Evolutionary conservation across 345 rosid genomes (phyloP).

Genomic region (Pistacia vera): DNA sequence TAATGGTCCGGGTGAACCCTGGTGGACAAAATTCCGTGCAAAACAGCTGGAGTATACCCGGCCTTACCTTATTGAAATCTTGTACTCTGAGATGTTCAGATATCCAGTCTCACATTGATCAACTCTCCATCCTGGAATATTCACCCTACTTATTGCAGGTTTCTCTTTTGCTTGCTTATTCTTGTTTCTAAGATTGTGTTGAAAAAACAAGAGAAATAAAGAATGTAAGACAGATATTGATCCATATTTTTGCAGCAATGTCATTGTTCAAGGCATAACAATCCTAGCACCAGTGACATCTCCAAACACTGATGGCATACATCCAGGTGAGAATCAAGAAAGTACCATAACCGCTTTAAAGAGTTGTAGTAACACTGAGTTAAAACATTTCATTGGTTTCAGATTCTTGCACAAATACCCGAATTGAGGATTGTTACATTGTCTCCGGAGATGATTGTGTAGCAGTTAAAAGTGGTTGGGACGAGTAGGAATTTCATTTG

Average conservation of each 20-base stretch:
- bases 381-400: slow-evolving; percentile 7
- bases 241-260: slow-evolving; percentile 39
- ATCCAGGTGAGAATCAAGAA: slow-evolving; percentile 49
- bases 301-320: slow-evolving; percentile 93
- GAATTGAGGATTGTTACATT: slow-evolving; percentile 77
- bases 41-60: slow-evolving; percentile 57
- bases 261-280: slow-evolving; percentile 66
- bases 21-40: slow-evolving; percentile 77
- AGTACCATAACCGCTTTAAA: not conserved
- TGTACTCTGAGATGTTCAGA: slow-evolving; percentile 66
- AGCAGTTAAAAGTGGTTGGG: slow-evolving; percentile 93
- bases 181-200: not conserved
- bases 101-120: slow-evolving; percentile 69
- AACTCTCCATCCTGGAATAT: slow-evolving; percentile 93
- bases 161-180: not conserved
- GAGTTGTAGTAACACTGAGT: not conserved
- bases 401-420: slow-evolving; percentile 81
- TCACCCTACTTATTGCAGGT: slow-evolving; percentile 89
- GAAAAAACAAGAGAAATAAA: not conserved
- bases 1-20: slow-evolving; percentile 80
- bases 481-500: slow-evolving; percentile 66
- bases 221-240: not conserved
- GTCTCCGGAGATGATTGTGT: slow-evolving; percentile 91
- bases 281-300: slow-evolving; percentile 75
- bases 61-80: slow-evolving; percentile 75